phyloP scores from a whole-genome alignment of 257 asterid genomes.

The Solanum sitiens region DNA sequence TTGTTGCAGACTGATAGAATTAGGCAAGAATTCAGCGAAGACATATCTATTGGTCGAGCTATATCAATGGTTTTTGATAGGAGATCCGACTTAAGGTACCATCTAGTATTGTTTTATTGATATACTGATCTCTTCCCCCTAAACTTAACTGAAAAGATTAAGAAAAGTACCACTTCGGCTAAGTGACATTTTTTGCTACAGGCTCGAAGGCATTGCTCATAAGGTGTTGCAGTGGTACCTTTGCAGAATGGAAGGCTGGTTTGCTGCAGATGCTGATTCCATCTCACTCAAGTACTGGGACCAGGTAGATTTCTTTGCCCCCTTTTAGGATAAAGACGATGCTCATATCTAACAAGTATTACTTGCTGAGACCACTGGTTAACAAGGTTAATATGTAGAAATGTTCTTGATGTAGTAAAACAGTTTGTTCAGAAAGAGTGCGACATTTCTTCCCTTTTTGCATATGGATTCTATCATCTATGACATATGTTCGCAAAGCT shows the following conservation, averaged over 20 bases:
- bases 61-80: constrained; percentile 69
- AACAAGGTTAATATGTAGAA: background rate
- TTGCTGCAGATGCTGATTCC: constrained; percentile 97
- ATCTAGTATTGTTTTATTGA: background rate
- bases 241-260: constrained; percentile 98
- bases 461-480: background rate
- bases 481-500: background rate
- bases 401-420: background rate
- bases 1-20: constrained; percentile 52
- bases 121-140: background rate
- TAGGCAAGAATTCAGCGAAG: constrained; percentile 64
- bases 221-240: constrained; percentile 95
- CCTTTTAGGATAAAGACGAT: background rate
- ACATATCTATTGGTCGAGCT: constrained; percentile 76
- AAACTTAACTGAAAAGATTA: background rate
- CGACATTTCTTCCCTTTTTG: background rate
- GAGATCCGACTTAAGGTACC: constrained; percentile 81
- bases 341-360: background rate
- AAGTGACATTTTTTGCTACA: constrained; percentile 7
- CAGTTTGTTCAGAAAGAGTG: background rate
- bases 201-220: constrained; percentile 71
- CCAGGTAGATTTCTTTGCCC: constrained; percentile 34
- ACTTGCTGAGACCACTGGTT: background rate
- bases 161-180: background rate
- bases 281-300: constrained; percentile 93